Percentiles rank a stretch among this genome's conserved stretches.
These are phyloP conservation scores for Monilinia fructicola DNA, from an alignment of 2,329 filamentous ascomycete species.

Conservation along the genomic window DNA sequence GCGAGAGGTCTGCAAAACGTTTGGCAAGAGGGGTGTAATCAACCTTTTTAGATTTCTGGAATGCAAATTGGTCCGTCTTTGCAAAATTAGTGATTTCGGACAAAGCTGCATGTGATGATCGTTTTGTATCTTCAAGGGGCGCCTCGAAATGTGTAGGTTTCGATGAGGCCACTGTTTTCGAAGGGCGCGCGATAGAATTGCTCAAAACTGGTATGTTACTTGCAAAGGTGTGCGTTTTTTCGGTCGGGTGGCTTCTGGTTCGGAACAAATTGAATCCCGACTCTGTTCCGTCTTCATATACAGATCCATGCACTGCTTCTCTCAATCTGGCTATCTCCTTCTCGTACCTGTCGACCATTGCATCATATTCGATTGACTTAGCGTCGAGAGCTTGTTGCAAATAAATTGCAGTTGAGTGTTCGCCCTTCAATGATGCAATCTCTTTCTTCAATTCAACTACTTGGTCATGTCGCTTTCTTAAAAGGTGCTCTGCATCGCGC, in stretches of 20 bases:
- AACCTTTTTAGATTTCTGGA: slow-evolving; percentile 31
- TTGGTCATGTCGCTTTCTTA: slow-evolving; percentile 57
- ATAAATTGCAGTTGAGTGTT: slow-evolving; percentile 27
- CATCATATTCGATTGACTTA: slow-evolving; percentile 30
- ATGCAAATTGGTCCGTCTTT: slow-evolving; percentile 30
- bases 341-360: slow-evolving; percentile 29
- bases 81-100: slow-evolving; percentile 37
- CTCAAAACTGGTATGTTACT: slow-evolving; percentile 31
- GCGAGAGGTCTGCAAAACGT: slow-evolving; percentile 29
- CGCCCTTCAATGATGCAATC: slow-evolving; percentile 47
- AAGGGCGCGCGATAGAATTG: slow-evolving; percentile 30
- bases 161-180: slow-evolving; percentile 26
- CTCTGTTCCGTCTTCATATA: slow-evolving; percentile 6
- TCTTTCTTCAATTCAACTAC: slow-evolving; percentile 57
- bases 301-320: slow-evolving; percentile 9
- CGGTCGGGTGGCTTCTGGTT: slow-evolving; percentile 10
- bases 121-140: slow-evolving; percentile 18
- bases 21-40: slow-evolving; percentile 33
- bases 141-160: slow-evolving; percentile 26
- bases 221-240: slow-evolving; percentile 26
- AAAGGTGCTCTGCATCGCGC: slow-evolving; percentile 55
- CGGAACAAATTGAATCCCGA: slow-evolving; percentile 10
- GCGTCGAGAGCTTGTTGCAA: slow-evolving; percentile 29
- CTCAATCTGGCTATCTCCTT: slow-evolving; percentile 29
- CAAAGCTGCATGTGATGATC: slow-evolving; percentile 32